phyloP scores from a whole-genome alignment of 1,284 basidiomycete genomes.

The Xerocomus amazonicus region DNA sequence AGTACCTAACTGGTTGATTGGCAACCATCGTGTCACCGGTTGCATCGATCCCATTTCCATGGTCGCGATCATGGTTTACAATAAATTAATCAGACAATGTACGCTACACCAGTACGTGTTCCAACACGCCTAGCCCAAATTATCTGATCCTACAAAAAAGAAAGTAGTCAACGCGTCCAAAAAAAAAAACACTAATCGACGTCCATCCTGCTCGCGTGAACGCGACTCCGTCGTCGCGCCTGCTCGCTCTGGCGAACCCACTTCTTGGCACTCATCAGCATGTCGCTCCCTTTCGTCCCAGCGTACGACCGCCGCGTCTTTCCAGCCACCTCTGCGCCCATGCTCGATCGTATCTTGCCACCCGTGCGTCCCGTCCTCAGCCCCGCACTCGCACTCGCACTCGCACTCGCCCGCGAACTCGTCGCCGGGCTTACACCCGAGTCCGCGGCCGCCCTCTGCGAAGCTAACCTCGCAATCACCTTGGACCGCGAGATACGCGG shows the following conservation, averaged over 20 bases:
- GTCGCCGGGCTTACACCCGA: no score
- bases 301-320: conserved; percentile 43
- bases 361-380: conserved; percentile 1
- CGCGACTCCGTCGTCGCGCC: conserved; percentile 45
- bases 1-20: no score
- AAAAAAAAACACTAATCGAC: conserved; percentile 19
- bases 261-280: conserved; percentile 61
- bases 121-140: not conserved
- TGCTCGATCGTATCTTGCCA: conserved; percentile 51
- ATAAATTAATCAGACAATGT: conserved; percentile 11
- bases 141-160: conserved; percentile 13
- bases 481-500: conserved; percentile 75
- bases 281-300: conserved; percentile 32
- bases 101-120: not conserved
- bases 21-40: no score
- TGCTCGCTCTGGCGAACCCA: conserved; percentile 67
- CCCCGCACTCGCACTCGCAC: conserved; percentile 17
- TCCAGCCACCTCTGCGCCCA: conserved; percentile 46
- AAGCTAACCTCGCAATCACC: conserved; percentile 70
- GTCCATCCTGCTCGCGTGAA: conserved; percentile 25
- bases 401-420: no score
- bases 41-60: no score
- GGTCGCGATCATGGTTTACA: no score
- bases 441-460: conserved; percentile 52
- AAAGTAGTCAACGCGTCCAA: not conserved